Conservation (phyloP, 2,329 filamentous ascomycete species). For the Penicillium sp. region DNA sequence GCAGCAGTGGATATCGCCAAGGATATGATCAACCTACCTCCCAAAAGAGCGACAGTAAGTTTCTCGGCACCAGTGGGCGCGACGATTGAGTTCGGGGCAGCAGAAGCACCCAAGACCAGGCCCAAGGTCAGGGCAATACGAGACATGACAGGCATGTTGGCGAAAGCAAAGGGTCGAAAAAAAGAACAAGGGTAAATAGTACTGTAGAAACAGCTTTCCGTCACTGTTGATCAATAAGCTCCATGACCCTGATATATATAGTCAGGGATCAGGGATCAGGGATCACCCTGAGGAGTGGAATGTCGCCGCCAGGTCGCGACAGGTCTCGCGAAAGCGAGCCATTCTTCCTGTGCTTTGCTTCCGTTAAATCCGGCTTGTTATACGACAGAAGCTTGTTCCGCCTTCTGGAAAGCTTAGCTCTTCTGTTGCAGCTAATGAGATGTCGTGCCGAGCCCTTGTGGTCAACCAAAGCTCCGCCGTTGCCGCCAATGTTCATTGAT, state of each 20-base stretch:
- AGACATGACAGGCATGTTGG: constrained; percentile 10
- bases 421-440: background rate
- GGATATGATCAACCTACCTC: constrained; percentile 9
- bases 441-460: constrained; percentile 1
- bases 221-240: background rate
- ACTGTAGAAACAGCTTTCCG: background rate
- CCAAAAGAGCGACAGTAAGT: constrained; percentile 17
- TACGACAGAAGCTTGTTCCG: background rate
- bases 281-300: background rate
- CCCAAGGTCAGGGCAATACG: constrained; percentile 10
- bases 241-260: background rate
- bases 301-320: background rate
- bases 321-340: background rate
- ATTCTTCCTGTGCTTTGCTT: background rate
- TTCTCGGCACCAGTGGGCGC: constrained; percentile 15
- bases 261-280: background rate
- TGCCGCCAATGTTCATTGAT: background rate
- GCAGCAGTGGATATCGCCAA: background rate
- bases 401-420: constrained; percentile 8
- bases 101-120: constrained; percentile 9
- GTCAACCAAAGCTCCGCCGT: background rate
- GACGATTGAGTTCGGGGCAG: constrained; percentile 17
- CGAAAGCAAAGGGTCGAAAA: background rate
- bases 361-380: background rate
- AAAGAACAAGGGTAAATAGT: background rate